Evolutionary conservation across 2,329 filamentous ascomycete genomes (phyloP).

Genomic region (Exophiala dermatitidis): DNA sequence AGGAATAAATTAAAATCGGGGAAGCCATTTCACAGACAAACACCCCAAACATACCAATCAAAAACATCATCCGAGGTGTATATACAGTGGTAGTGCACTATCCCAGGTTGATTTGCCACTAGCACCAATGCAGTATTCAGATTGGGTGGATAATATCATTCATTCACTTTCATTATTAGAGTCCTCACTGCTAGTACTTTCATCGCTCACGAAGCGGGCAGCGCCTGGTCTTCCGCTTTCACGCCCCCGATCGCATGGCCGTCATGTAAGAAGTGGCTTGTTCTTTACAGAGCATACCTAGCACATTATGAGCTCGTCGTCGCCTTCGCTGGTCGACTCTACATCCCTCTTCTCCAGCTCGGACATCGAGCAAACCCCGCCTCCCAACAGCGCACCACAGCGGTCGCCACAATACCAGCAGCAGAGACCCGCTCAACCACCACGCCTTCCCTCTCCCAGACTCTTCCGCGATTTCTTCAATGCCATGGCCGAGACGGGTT

Average conservation of each 20-base stretch:
- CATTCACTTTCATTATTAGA: too few species aligned
- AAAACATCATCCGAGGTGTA: too few species aligned
- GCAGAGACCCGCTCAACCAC: conserved; percentile 12
- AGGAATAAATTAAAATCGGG: too few species aligned
- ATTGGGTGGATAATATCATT: too few species aligned
- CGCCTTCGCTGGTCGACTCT: background rate
- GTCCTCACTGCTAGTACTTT: too few species aligned
- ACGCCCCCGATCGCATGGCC: background rate
- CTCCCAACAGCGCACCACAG: background rate
- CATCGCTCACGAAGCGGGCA: too few species aligned
- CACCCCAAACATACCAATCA: too few species aligned
- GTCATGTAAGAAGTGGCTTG: background rate
- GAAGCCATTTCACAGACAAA: too few species aligned
- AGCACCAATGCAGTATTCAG: too few species aligned
- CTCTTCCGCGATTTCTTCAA: conserved; percentile 23
- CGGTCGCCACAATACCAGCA: conserved; percentile 3
- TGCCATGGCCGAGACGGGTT: conserved; percentile 12
- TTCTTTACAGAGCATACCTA: background rate
- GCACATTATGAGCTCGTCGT: background rate
- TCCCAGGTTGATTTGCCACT: too few species aligned
- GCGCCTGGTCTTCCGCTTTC: background rate
- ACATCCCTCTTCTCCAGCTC: background rate
- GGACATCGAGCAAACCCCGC: background rate
- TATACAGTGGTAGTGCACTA: too few species aligned
- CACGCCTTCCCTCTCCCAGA: conserved; percentile 18